Conservation (phyloP, 768 basidiomycete species). For the Pleurotus pulmonarius region DNA sequence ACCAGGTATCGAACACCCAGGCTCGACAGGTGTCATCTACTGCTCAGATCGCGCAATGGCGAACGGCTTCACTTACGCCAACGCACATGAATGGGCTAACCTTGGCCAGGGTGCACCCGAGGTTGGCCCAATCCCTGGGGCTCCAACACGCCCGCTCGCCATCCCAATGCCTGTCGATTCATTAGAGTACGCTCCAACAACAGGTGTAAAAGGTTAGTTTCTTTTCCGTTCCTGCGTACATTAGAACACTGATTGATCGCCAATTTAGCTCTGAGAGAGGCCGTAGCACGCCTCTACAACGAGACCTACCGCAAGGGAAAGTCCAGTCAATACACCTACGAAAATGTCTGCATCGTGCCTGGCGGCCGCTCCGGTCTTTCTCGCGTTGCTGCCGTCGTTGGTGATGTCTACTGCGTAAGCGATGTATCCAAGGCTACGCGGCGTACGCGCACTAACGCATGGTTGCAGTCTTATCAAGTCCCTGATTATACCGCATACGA, state of each 20-base stretch:
- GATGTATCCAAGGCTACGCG: background rate
- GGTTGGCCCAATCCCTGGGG: slow-evolving; percentile 79
- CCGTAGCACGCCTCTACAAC: slow-evolving; percentile 90
- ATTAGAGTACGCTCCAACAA: slow-evolving; percentile 89
- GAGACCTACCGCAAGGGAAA: slow-evolving; percentile 80
- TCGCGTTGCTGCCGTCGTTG: slow-evolving; percentile 87
- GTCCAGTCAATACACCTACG: slow-evolving; percentile 80
- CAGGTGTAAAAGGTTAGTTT: slow-evolving; percentile 73
- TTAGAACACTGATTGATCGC: slow-evolving; percentile 5
- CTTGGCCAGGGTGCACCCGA: slow-evolving; percentile 93
- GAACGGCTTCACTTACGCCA: slow-evolving; percentile 83
- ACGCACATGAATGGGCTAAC: slow-evolving; percentile 81
- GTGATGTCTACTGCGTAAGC: slow-evolving; percentile 79
- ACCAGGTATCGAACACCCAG: slow-evolving; percentile 81
- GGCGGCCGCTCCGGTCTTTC: slow-evolving; percentile 90
- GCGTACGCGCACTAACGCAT: background rate
- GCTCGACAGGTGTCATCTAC: slow-evolving; percentile 67
- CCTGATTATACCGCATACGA: slow-evolving; percentile 92
- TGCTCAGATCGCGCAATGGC: slow-evolving; percentile 94
- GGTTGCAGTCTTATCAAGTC: slow-evolving; percentile 73
- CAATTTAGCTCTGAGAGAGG: slow-evolving; percentile 70
- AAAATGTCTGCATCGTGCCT: slow-evolving; percentile 94
- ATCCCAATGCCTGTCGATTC: slow-evolving; percentile 69
- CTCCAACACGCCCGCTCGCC: slow-evolving; percentile 58
- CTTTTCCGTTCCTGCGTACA: background rate